Base-by-base conservation (phyloP, 2,329 filamentous ascomycete genomes). In the Bretziella fagacearum region DNA sequence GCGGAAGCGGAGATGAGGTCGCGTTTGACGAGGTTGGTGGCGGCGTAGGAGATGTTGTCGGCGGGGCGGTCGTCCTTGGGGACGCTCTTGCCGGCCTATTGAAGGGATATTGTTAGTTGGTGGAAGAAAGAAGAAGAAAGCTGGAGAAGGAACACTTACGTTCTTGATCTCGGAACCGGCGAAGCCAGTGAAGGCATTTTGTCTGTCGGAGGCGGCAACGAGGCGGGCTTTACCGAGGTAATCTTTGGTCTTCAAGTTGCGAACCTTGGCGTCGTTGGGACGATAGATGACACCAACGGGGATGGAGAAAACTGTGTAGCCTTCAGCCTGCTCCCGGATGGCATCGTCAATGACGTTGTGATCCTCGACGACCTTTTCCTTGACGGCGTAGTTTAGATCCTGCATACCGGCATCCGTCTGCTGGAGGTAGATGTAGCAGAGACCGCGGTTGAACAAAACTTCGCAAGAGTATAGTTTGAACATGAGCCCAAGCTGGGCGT, bases 301-400 rank as follows among this genome's bases (percentile, higher is more conserved):
- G 46, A 96, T 96, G 0, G 87, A 96, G 65, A 98, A 98, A 35
- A 98, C 91, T 0, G 91, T 96, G 59, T 98, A 98, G 40, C 89
- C 91, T 83, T 95, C 86, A 51, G 91, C 91, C 57, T 87, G 79
- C 60, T 96, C 91, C 46, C 75, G 70, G 54, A 98, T 96, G 3
- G 91, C 91, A 63, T 98, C 91, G 57, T 98, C 87, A 54, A 98
- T 98, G 53, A 98, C 91, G 60, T 93, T 84, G 65, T 98, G 91
- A 56, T 96, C 89, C 47, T 89, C 81, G 1, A 94, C 87, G 41
- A 91, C 84, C 67, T 96, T 96, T 63, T 96, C 91, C 62, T 94
- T 91, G 22, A 84, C 83, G 0, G 91, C 91, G 59, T 81, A 96
- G 17, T 76, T 73, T 56, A 98, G 68, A 66, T 98, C 91, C 61